phyloP scores from a whole-genome alignment of 345 rosid genomes.

The Eutrema heterophyllum region DNA sequence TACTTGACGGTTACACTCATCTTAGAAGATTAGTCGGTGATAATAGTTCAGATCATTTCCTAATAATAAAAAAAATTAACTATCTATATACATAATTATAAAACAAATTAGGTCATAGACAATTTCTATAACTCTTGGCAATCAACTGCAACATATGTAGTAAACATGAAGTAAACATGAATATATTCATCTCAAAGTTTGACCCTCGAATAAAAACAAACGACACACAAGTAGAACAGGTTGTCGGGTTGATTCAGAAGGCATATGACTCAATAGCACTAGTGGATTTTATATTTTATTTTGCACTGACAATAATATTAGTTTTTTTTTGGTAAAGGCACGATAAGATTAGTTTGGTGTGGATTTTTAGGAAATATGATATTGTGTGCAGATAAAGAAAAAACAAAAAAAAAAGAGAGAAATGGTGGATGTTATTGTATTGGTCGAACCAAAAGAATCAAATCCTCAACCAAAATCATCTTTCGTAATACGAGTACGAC shows the following conservation, averaged over 20 bases:
- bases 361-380: not conserved
- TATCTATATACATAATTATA: too few species aligned
- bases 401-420: not conserved
- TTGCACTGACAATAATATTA: not conserved
- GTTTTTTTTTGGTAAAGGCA: not conserved
- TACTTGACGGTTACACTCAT: too few species aligned
- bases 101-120: too few species aligned
- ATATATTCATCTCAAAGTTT: not conserved
- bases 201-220: not conserved
- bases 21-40: too few species aligned
- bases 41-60: too few species aligned
- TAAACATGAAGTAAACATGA: not conserved
- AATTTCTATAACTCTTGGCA: not conserved
- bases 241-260: not conserved
- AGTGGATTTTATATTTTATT: not conserved
- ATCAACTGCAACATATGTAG: not conserved
- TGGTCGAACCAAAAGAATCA: conserved; percentile 11
- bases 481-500: not conserved
- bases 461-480: conserved; percentile 11
- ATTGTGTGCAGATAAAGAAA: not conserved
- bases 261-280: not conserved
- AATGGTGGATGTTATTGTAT: not conserved
- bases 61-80: too few species aligned
- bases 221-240: not conserved
- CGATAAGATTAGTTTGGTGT: conserved; percentile 6